Percentiles rank a stretch among this genome's conserved stretches.
Conservation (phyloP, 1,284 basidiomycete species). For the Cutaneotrichosporon cutaneum region DNA sequence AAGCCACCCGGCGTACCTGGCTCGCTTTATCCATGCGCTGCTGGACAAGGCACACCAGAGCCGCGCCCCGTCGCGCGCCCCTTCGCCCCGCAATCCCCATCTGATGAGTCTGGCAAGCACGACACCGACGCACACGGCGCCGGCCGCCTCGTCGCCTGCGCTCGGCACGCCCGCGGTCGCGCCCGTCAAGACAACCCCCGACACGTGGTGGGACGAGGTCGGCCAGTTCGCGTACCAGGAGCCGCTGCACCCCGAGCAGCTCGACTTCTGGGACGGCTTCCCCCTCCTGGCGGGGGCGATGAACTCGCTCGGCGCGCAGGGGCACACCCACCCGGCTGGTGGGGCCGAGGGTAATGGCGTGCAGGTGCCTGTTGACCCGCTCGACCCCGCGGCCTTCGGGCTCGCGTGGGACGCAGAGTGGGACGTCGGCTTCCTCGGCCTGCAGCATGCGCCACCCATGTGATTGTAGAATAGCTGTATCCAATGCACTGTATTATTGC, state of each 20-base stretch:
- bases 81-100: constrained; percentile 11
- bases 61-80: constrained; percentile 18
- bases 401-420: constrained; percentile 24
- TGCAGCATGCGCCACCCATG: constrained; percentile 1
- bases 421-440: constrained; percentile 18
- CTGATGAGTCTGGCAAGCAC: constrained; percentile 5
- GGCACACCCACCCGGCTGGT: not conserved
- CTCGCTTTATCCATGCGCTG: constrained; percentile 26
- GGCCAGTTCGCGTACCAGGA: constrained; percentile 26
- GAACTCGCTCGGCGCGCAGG: constrained; percentile 13
- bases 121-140: not conserved
- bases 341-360: not conserved
- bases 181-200: constrained; percentile 22
- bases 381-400: not conserved
- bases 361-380: not conserved
- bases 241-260: constrained; percentile 20
- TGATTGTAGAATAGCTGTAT: not conserved
- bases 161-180: not conserved
- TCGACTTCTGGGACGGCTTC: constrained; percentile 29
- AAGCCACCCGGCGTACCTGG: constrained; percentile 26
- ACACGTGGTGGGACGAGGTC: constrained; percentile 26
- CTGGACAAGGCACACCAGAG: constrained; percentile 28
- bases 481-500: not conserved
- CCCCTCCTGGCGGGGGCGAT: constrained; percentile 25
- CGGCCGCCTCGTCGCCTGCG: not conserved